These are phyloP conservation scores for Hymenoscyphus scutula DNA, from an alignment of 2,329 filamentous ascomycete species.

Conservation along the genomic window DNA sequence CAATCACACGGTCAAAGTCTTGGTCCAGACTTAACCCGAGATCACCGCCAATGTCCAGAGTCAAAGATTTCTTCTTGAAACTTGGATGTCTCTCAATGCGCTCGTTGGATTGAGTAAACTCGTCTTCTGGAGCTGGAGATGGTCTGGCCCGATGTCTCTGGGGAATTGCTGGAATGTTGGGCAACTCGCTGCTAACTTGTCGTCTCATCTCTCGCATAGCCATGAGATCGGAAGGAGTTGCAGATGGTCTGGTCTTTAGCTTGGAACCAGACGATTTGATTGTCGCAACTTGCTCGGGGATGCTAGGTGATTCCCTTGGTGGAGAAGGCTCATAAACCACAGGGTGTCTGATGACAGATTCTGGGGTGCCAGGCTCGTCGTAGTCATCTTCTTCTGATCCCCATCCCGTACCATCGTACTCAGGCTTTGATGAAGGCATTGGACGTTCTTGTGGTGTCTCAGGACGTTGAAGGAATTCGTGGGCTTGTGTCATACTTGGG, in stretches of 20 bases:
- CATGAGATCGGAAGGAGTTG: constrained; percentile 78
- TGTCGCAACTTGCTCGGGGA: constrained; percentile 82
- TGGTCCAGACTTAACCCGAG: constrained; percentile 83
- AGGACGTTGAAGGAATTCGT: constrained; percentile 29
- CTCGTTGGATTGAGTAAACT: constrained; percentile 31
- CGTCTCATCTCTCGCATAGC: constrained; percentile 85
- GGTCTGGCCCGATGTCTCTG: constrained; percentile 57
- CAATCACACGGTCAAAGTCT: constrained; percentile 93
- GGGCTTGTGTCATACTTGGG: constrained; percentile 28
- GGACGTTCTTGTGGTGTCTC: constrained; percentile 33
- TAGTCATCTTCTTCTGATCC: constrained; percentile 54
- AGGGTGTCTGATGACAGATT: constrained; percentile 84
- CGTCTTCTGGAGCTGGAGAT: constrained; percentile 46
- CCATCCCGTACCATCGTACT: constrained; percentile 63
- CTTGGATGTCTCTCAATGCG: constrained; percentile 58
- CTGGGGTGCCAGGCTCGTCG: constrained; percentile 67
- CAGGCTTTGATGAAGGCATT: constrained; percentile 51
- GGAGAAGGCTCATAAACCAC: constrained; percentile 40
- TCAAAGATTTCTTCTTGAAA: constrained; percentile 79
- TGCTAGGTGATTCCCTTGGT: constrained; percentile 50
- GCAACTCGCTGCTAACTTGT: constrained; percentile 75
- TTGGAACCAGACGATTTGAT: constrained; percentile 80
- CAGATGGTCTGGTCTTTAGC: constrained; percentile 84
- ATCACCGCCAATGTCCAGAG: constrained; percentile 70
- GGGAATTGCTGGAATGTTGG: constrained; percentile 58